Evolutionary conservation across 2,329 filamentous ascomycete genomes (phyloP).

Genomic region (Penicillium polonicum): DNA sequence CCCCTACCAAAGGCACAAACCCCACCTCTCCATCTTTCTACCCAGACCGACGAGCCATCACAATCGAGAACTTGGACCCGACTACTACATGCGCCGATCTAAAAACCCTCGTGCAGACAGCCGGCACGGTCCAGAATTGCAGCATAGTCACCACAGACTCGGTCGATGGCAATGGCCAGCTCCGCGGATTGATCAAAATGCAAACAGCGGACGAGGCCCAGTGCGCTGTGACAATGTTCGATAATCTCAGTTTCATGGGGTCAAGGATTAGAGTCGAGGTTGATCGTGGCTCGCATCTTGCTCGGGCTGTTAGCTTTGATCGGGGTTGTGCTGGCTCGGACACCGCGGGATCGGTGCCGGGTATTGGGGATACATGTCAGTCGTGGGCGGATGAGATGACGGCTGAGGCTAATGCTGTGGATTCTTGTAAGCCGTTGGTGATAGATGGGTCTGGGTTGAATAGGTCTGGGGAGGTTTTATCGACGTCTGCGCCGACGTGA

Average conservation of each 20-base stretch:
- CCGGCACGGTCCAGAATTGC: constrained; percentile 35
- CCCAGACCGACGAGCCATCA: constrained; percentile 22
- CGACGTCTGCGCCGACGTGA: constrained; percentile 18
- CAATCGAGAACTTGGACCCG: constrained; percentile 32
- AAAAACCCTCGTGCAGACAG: constrained; percentile 28
- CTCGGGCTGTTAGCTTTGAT: background rate
- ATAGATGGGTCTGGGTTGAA: constrained; percentile 26
- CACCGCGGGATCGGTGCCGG: background rate
- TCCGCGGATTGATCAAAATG: constrained; percentile 31
- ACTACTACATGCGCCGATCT: constrained; percentile 32
- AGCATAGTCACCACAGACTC: constrained; percentile 26
- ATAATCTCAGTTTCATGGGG: constrained; percentile 36
- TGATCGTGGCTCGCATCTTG: constrained; percentile 16
- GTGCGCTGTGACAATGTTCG: constrained; percentile 33
- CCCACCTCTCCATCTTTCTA: constrained; percentile 7
- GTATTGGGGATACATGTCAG: background rate
- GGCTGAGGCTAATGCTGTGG: background rate
- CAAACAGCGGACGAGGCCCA: constrained; percentile 37
- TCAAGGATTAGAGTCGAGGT: constrained; percentile 36
- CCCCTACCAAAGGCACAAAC: constrained; percentile 8
- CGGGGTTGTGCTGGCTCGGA: background rate
- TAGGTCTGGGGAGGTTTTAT: constrained; percentile 16
- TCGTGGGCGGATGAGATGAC: constrained; percentile 8
- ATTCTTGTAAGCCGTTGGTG: constrained; percentile 17
- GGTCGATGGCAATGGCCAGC: constrained; percentile 18